Base-by-base conservation (phyloP, 257 asterid genomes). In the Forsythia suspensa region DNA sequence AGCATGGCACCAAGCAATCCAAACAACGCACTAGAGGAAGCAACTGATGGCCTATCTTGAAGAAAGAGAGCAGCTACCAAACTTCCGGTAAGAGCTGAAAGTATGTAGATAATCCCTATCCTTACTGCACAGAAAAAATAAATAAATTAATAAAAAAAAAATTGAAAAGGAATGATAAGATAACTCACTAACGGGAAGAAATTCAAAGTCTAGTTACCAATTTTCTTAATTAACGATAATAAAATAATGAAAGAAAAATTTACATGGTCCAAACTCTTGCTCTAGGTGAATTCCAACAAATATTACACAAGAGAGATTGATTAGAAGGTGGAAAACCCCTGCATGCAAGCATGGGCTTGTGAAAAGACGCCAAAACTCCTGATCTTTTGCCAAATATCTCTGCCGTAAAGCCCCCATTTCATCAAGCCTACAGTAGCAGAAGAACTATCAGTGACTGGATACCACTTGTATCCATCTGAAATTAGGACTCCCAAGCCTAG, bases 261-360 rank as follows among this genome's bases (percentile, higher is more conserved):
- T 89, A 91, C 98, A 57, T 80, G 98, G 80, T 74, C 98, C 98
- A 82, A 92, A 95, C 88, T 95, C 98, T 80, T 92, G 98, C 89
- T 91, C 98, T 82, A 95, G 55, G 84, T 90, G 96, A 88, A 94
- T 59, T 76, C 98, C 97, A 70, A 94, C 92, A 74, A 90, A 92
- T 74, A 90, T 70, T 39, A 91, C 80, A 79, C 95, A 72, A 37
- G 90, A 81, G 85, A 94, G 89, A 76, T 85, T 90, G 80, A 91
- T 74, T 83, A 92, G 71, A 61, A 94, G 87, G 85, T 94, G 98
- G 83, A 94, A 85, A 81, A 95, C 42, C 74, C 98, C 97, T 43
- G 92, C 97, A 76, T 95, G 98, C 84, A 95, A 85, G 87, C 91
- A 91, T 24, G 94, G 86, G 81, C 97, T 92, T 63, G 92, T 80